Base-by-base conservation (phyloP, 805 yeast genomes). In the Lipomyces yamanashiensis region DNA sequence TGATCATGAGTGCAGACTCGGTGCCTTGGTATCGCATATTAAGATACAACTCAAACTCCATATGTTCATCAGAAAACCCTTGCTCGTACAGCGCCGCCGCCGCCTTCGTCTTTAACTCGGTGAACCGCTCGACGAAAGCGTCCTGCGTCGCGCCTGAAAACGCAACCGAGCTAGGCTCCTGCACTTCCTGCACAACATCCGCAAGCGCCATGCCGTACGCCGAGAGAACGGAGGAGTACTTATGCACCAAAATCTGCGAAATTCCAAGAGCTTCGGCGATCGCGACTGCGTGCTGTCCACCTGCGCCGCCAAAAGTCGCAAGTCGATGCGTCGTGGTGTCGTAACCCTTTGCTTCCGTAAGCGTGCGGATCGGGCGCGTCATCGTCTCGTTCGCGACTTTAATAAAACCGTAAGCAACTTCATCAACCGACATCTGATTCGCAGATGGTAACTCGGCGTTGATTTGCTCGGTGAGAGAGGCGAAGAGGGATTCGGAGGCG, bases 281-380 rank as follows among this genome's bases (percentile, higher is more conserved):
- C 9, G 89, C 86, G 54, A 84, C 86, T 1, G 95, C 92, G 75
- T 89, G 92, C 76, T 91, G 97, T 8, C 97, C 97, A 59, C 97
- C 97, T 33, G 96, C 96, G 54, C 97, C 97, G 53, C 97, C 97
- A 76, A 91, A 91, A 1, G 93, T 83, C 1, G 92, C 96, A 63
- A 91, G 76, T 62, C 87, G 78, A 74, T 91, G 96, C 10, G 82
- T 78, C 9, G 88, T 74, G 0, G 86, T 81, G 48, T 84, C 80
- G 71, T 86, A 85, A 4, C 97, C 97, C 72, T 86, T 89, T 1
- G 93, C 90, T 73, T 90, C 97, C 0, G 96, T 90, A 58, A 91
- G 77, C 48, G 88, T 86, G 63, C 97, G 81, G 59, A 91, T 89
- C 1, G 97, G 96, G 66, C 96, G 82, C n/a, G 95, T 89, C 96